Conservation (phyloP, 176 grass and related monocot species). For the Leersia perrieri region DNA sequence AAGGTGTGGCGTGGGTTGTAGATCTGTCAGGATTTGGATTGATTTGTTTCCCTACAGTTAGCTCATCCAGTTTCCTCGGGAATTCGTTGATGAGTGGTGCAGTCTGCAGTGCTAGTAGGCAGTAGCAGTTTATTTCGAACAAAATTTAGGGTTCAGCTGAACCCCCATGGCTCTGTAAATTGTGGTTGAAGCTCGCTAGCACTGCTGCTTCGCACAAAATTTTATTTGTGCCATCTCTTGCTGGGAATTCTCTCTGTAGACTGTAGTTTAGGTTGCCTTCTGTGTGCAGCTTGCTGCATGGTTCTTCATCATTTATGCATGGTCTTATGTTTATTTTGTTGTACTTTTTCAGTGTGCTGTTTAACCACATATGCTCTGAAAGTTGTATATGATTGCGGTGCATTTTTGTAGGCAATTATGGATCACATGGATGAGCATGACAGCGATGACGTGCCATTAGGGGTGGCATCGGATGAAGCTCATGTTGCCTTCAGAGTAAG, state of each 20-base stretch:
- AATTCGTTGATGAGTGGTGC: background rate
- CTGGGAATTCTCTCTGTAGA: background rate
- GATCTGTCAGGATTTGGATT: background rate
- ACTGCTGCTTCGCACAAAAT: background rate
- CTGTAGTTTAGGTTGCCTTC: background rate
- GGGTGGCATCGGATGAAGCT: conserved; percentile 6
- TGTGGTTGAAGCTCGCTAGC: background rate
- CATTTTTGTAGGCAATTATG: conserved; percentile 32
- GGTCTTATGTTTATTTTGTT: background rate
- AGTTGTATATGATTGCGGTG: background rate
- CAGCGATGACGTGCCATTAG: conserved; percentile 23
- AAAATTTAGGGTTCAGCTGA: background rate
- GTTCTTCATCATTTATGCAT: background rate
- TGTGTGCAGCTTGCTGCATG: background rate
- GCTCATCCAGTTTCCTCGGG: background rate
- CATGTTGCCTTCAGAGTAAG: background rate
- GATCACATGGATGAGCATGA: conserved; percentile 46
- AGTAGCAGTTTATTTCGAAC: background rate
- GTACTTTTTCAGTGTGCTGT: background rate
- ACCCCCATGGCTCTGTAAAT: background rate
- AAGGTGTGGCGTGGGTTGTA: background rate
- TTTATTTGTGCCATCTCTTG: background rate
- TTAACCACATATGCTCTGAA: background rate
- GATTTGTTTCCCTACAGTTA: background rate
- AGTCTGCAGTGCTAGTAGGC: no score